Base-by-base conservation (phyloP, 192 early-diverging fungal species). In the Phlyctochytrium planicorne region DNA sequence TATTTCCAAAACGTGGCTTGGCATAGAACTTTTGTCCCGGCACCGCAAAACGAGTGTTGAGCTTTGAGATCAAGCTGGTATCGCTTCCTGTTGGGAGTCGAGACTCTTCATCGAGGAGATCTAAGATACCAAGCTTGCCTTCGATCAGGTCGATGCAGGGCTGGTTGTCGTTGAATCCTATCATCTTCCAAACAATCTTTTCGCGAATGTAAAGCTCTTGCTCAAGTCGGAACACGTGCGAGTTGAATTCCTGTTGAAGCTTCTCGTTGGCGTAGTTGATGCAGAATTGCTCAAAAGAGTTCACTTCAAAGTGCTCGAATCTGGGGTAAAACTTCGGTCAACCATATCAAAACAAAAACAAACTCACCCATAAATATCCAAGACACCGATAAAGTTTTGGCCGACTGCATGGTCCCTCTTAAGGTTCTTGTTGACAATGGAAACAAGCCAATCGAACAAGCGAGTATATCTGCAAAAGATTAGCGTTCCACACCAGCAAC, bases 81-180 rank as follows among this genome's bases (percentile, higher is more conserved):
- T 99, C 97, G 0, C 88, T 86, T 30, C 94, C 94, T 29, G 90
- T 90, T 62, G 93, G 94, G 59, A 96, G 76, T 33, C 89, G 77
- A 53, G 86, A 84, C 78, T 93, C 94, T 78, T 99, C 97, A 76
- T 99, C 97, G 60, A 99, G 79, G 55, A 99, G 81, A 16, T 90
- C 84, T 24, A 99, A 80, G 34, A 99, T 94, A 4, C 34, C 66
- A 16, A 20, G 76, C 64, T 88, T 88, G 73, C 90, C 27, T 71
- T 80, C 94, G 66, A 98, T 98, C 27, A 98, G 80, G 47, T 98
- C 95, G 75, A 93, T 94, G 63, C 96, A 93, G 32, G 91, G 79
- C 76, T 94, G 92, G 80, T 98, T 98, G 81, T 98, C 94, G 76
- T 93, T 92, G 76, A 93, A 98, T 60, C 91, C 86, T 68, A 98